These are phyloP conservation scores for Coriolopsis trogii DNA, from an alignment of 1,284 basidiomycete genomes.

Conservation along the genomic window DNA sequence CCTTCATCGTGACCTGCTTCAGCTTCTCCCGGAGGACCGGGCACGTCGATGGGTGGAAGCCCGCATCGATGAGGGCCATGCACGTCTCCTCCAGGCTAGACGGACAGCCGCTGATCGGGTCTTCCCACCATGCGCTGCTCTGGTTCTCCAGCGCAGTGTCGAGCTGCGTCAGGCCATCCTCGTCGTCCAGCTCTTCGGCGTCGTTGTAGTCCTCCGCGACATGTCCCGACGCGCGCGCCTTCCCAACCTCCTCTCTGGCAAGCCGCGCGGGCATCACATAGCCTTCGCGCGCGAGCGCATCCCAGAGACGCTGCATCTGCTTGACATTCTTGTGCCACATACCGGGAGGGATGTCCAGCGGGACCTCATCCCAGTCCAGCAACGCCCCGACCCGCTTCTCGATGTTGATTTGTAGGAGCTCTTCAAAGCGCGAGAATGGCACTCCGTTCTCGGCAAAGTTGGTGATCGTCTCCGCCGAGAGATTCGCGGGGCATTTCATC, in stretches of 20 bases:
- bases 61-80: conserved; percentile 39
- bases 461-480: conserved; percentile 47
- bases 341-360: neutral
- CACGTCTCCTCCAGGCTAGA: conserved; percentile 45
- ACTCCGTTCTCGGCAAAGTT: conserved; percentile 52
- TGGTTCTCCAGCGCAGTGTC: conserved; percentile 13
- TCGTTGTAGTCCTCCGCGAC: conserved; percentile 22
- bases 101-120: conserved; percentile 44
- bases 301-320: conserved; percentile 36
- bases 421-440: conserved; percentile 29
- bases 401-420: conserved; percentile 29
- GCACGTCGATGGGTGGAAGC: conserved; percentile 39
- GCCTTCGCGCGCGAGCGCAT: conserved; percentile 35
- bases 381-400: conserved; percentile 25
- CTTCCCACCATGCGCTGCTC: conserved; percentile 39
- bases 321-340: conserved; percentile 21
- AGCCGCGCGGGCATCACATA: conserved; percentile 35
- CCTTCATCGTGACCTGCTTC: conserved; percentile 35
- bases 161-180: conserved; percentile 21
- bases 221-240: conserved; percentile 34
- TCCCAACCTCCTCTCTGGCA: conserved; percentile 32
- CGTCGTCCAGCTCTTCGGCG: conserved; percentile 22
- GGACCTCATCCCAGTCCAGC: conserved; percentile 20
- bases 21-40: conserved; percentile 41
- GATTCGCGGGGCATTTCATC: conserved; percentile 36